Percentiles rank a stretch among this genome's conserved stretches.
Conservation (phyloP, 1,284 basidiomycete genomes). For the Fomitopsis schrenkii region DNA sequence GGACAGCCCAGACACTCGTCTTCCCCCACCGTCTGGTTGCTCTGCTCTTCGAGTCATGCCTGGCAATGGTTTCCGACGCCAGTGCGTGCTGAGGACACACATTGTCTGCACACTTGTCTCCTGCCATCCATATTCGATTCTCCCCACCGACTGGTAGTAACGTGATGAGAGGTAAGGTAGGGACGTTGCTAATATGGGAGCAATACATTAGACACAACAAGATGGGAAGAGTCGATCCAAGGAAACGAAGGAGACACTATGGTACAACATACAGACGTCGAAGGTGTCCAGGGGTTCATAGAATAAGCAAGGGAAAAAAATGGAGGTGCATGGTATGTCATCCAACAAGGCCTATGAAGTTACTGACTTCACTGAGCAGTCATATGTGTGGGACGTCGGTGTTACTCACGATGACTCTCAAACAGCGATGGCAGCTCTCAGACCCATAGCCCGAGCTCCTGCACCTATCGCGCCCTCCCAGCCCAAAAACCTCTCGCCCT, state of each 20-base stretch:
- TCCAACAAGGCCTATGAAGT: too few relatives aligned
- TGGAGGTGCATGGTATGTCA: not conserved
- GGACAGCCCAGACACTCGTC: not conserved
- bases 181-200: conserved; percentile 8
- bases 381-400: not conserved
- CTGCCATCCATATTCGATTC: not conserved
- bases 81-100: too few relatives aligned
- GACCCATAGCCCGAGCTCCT: conserved; percentile 71
- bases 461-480: conserved; percentile 75
- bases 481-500: conserved; percentile 60
- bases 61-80: not conserved
- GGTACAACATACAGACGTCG: conserved; percentile 2
- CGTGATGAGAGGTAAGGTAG: conserved; percentile 1
- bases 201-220: not conserved
- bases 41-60: not conserved
- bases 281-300: not conserved
- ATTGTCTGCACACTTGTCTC: not conserved
- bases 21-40: not conserved
- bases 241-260: conserved; percentile 5
- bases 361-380: not conserved
- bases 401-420: not conserved
- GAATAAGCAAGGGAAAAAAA: not conserved
- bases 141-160: not conserved
- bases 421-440: conserved; percentile 26
- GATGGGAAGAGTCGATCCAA: not conserved